phyloP scores from a whole-genome alignment of 768 basidiomycete genomes.

The Phanerodontia chrysosporium region DNA sequence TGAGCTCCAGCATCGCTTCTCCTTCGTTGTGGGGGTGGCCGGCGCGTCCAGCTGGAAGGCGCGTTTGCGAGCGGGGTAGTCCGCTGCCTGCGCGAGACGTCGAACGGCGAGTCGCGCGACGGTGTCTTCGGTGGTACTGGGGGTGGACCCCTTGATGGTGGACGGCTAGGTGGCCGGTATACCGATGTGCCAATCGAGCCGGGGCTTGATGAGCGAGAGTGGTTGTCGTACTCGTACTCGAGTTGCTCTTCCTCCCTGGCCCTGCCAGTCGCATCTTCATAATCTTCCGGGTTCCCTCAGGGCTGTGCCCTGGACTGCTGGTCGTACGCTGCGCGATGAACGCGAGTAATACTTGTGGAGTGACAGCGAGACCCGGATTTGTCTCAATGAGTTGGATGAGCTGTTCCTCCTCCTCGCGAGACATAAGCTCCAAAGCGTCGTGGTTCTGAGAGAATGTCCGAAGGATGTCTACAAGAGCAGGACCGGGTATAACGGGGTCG shows the following conservation, averaged over 20 bases:
- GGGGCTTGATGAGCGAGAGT: conserved; percentile 55
- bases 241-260: conserved; percentile 30
- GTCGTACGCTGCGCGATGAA: conserved; percentile 49
- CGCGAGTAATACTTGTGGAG: conserved; percentile 57
- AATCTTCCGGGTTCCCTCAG: conserved; percentile 16
- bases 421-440: conserved; percentile 59
- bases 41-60: conserved; percentile 75
- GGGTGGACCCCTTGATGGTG: conserved; percentile 46
- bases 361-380: conserved; percentile 64
- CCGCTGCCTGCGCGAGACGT: conserved; percentile 65
- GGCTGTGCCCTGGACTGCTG: conserved; percentile 7
- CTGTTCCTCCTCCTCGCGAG: conserved; percentile 55
- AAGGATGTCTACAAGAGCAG: conserved; percentile 68
- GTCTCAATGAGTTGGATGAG: conserved; percentile 52
- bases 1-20: conserved; percentile 71
- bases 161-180: conserved; percentile 46
- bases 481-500: conserved; percentile 64
- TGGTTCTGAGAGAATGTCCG: conserved; percentile 57
- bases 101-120: conserved; percentile 55
- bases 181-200: conserved; percentile 46
- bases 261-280: conserved; percentile 20
- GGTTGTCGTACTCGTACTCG: conserved; percentile 27
- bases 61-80: conserved; percentile 59
- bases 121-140: conserved; percentile 50
- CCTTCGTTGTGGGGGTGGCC: conserved; percentile 65